Base-by-base conservation (phyloP, 306 rosid genomes). In the Styphnolobium japonicum region DNA sequence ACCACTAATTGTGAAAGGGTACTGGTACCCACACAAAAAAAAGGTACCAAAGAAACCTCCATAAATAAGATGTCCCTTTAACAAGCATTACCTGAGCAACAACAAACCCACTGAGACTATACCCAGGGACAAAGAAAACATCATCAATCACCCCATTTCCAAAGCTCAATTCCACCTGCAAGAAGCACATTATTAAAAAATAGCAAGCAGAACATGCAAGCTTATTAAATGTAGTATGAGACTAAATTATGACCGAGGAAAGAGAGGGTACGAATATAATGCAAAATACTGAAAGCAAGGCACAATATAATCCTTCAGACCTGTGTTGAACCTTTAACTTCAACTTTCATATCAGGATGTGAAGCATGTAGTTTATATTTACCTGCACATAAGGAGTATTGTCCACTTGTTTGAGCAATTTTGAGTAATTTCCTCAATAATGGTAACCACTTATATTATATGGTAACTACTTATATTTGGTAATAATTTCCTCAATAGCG, bases 111-210 rank as follows among this genome's bases (percentile, higher is more conserved):
- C 78, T 85, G 57, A 95, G 80, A 82, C 90, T 86, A 78, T 93
- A 91, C 61, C 99, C 99, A 77, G 96, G 86, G 79, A 91, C 93
- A 80, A 76, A 91, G 90, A 96, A 91, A 78, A 89, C 80, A 58
- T 93, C 94, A 29, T 86, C 92, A 58, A 87, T 87, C 34, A 83
- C 34, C 25, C 82, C 83, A 67, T 96, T 96, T 79, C 97, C 98
- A 80, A 96, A 93, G 52, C 97, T 92, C 84, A 96, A 73, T 57
- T 91, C 90, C 80, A 96, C 92, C 99, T 96, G 97, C 85, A 84
- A 84, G 51, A 83, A 80, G 71, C 57, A 71, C 57, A 71, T 64
- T 19, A 48, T 33, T 60, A 42, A 56, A 79, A 80, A 69, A 71
- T 22, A 57, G 64, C 79, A 80, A 61, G 31, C 33, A 65, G 67